Evolutionary conservation across 306 rosid genomes (phyloP).

Genomic region (Cicer judaicum): DNA sequence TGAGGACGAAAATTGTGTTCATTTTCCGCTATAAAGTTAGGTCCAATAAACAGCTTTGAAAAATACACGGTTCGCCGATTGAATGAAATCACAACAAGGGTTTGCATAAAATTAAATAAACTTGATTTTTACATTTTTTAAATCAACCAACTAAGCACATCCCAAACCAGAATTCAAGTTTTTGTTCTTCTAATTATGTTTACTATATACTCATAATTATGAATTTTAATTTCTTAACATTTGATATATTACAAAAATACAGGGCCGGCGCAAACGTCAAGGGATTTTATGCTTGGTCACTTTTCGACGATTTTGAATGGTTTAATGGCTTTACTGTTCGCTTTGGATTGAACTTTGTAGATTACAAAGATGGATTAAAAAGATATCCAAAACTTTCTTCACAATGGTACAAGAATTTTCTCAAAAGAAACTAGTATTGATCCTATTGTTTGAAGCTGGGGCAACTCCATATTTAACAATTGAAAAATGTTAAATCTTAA

Average conservation of each 20-base stretch:
- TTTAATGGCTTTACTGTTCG: constrained; percentile 46
- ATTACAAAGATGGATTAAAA: constrained; percentile 28
- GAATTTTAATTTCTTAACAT: background rate
- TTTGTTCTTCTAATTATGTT: too few relatives aligned
- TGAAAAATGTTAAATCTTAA: too few relatives aligned
- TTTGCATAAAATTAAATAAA: too few relatives aligned
- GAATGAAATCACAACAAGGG: too few relatives aligned
- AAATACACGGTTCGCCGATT: too few relatives aligned
- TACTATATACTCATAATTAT: background rate
- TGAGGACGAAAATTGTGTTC: too few relatives aligned
- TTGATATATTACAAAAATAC: background rate
- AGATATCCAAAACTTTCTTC: constrained; percentile 53
- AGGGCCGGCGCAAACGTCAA: constrained; percentile 58
- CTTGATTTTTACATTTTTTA: too few relatives aligned
- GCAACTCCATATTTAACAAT: background rate
- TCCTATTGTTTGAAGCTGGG: background rate
- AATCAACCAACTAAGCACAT: too few relatives aligned
- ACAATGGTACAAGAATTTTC: constrained; percentile 38
- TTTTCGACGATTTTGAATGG: constrained; percentile 62
- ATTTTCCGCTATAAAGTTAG: too few relatives aligned
- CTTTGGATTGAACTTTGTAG: constrained; percentile 58
- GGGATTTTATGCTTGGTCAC: constrained; percentile 66
- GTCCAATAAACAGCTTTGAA: too few relatives aligned
- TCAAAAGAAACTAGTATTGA: constrained; percentile 18
- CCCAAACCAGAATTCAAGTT: too few relatives aligned